Conservation (phyloP, 768 basidiomycete species). For the Suillus americanus region DNA sequence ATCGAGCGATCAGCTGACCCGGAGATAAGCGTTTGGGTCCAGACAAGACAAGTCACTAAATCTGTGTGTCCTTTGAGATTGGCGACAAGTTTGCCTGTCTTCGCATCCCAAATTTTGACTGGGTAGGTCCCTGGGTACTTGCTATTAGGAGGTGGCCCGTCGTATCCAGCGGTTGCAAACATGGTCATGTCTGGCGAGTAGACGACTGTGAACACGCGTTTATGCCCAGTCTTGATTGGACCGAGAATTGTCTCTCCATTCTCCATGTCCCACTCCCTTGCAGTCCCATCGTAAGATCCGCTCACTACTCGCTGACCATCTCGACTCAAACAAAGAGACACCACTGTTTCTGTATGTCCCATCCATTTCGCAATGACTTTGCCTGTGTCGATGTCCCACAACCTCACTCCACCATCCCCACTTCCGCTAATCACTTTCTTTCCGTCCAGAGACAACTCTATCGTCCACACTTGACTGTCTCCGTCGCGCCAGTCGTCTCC, state of each 20-base stretch:
- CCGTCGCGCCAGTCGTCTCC: neutral
- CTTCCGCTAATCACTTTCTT: neutral
- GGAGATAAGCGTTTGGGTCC: neutral
- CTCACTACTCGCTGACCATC: neutral
- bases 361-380: neutral
- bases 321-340: neutral
- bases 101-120: neutral
- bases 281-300: neutral
- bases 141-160: rapidly evolving
- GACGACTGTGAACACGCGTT: neutral
- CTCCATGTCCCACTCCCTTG: neutral
- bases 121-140: no score
- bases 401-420: neutral
- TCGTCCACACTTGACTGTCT: neutral
- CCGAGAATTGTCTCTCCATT: neutral
- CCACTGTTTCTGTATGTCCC: neutral
- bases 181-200: neutral
- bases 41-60: neutral
- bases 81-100: neutral
- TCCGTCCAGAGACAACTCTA: neutral
- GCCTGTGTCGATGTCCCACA: neutral
- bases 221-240: neutral
- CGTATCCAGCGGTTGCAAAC: neutral
- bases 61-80: neutral
- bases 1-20: no score